Base-by-base conservation (phyloP, 164 flowering plant genomes). In the Magnolia changhungtana region DNA sequence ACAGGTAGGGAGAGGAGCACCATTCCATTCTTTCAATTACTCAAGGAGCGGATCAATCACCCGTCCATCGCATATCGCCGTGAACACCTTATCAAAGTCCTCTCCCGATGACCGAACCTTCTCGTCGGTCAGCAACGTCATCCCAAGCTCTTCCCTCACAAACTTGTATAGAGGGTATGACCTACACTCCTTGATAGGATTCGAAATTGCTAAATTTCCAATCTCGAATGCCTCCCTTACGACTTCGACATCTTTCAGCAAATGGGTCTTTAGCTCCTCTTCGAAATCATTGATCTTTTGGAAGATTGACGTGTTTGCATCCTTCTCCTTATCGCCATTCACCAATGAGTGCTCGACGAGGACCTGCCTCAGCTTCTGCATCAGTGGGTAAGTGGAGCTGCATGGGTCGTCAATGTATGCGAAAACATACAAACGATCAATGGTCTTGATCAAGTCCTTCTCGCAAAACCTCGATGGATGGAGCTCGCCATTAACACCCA, bases 381-480 rank as follows among this genome's bases (percentile, higher is more conserved):
- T 88, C 9, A 89, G 72, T 1, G 87, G 89, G 75, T 87, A 87
- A 0, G 79, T 79, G 1, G 81, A 81, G 27, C 82, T 84, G 82
- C 91, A 88, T 0, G 93, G 90, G 21, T 89, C 92, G 51, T 90
- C 91, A 1, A 80, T 71, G 79, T 88, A 90, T 5, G 90, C 68
- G 21, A 88, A 90, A 2, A 85, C 80, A 13, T 86, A 50, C 63
- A 88, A 89, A 0, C 84, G 68, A 9, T 90, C 93, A 0, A 87
- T 87, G 7, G 87, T 90, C 78, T 87, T 86, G 51, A 89, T 84
- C 77, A 89, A 74, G 66, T 89, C 89, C 69, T 87, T 86, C 78
- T 89, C 89, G 50, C 88, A 87, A 81, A 89, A 88, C 65, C 90
- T 83, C 13, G 89, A 85, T 8, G 87, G 85, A 50, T 86, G 92